Conservation (phyloP, 2,329 filamentous ascomycete genomes). For the Sarocladiaceae sp. region DNA sequence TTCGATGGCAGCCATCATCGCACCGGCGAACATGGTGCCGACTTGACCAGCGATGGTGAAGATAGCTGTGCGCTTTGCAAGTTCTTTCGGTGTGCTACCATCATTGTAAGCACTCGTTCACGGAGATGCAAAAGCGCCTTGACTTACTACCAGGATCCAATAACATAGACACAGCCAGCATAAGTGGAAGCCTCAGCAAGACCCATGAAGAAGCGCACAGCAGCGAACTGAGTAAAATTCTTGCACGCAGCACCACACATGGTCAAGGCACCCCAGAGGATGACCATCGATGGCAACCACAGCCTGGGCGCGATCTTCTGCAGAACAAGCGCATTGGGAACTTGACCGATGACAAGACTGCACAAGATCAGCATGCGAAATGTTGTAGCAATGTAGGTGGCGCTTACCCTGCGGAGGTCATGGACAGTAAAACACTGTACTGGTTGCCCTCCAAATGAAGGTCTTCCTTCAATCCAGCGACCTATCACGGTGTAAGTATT, state of each 20-base stretch:
- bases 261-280: conserved; percentile 45
- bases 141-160: conserved; percentile 47
- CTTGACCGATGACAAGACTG: conserved; percentile 31
- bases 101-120: conserved; percentile 10
- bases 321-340: conserved; percentile 40
- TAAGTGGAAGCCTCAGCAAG: conserved; percentile 22
- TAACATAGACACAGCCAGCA: conserved; percentile 27
- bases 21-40: conserved; percentile 52
- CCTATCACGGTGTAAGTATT: background rate
- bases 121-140: conserved; percentile 5
- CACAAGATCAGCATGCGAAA: too few relatives aligned
- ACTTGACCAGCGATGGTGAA: conserved; percentile 54
- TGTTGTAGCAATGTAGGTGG: background rate
- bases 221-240: conserved; percentile 19
- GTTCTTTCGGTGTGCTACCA: conserved; percentile 34
- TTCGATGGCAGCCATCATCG: conserved; percentile 44
- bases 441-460: conserved; percentile 36
- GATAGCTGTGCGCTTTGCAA: conserved; percentile 54
- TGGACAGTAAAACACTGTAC: conserved; percentile 21
- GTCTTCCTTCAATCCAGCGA: conserved; percentile 37
- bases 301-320: conserved; percentile 45
- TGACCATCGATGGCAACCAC: conserved; percentile 43
- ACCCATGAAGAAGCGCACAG: conserved; percentile 21
- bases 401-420: conserved; percentile 20
- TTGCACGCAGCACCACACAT: conserved; percentile 20